Conservation (phyloP, 169 alveolate genomes). For the Toxoplasma gondii region DNA sequence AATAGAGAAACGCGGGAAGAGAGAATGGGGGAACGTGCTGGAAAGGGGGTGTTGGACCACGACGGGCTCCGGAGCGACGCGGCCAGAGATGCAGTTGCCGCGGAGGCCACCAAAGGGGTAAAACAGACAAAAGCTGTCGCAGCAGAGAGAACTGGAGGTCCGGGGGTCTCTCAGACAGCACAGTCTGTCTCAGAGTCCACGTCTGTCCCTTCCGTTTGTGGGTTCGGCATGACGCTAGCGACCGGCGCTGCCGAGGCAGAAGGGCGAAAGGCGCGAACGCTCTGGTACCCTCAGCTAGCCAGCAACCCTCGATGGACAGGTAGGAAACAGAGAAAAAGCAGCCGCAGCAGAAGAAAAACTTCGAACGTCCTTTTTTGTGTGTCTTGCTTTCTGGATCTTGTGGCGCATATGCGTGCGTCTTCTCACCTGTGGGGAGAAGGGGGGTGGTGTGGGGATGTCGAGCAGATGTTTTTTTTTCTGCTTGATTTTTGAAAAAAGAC, state of each 20-base stretch:
- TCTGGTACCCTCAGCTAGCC: conserved; percentile 12
- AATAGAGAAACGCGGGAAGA: neutral
- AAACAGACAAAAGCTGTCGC: neutral
- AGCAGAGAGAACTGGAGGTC: neutral
- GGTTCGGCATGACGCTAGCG: conserved; percentile 21
- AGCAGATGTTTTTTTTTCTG: too few relatives aligned
- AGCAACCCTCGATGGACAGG: conserved; percentile 36
- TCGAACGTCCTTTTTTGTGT: too few relatives aligned
- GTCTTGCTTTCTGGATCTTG: too few relatives aligned
- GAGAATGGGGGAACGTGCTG: too few relatives aligned
- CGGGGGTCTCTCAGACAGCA: neutral
- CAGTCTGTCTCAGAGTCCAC: neutral
- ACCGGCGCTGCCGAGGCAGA: neutral
- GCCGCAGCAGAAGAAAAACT: too few relatives aligned
- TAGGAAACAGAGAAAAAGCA: neutral
- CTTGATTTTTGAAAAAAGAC: too few relatives aligned
- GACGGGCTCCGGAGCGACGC: neutral
- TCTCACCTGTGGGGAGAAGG: too few relatives aligned
- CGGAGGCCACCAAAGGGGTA: neutral
- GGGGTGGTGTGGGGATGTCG: too few relatives aligned
- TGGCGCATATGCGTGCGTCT: too few relatives aligned
- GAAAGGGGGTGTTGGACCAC: neutral
- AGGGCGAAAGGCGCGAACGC: neutral
- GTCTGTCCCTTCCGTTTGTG: neutral
- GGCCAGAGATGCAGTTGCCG: neutral